phyloP scores from a whole-genome alignment of 1,284 basidiomycete genomes.

The Golubevia pallescens region DNA sequence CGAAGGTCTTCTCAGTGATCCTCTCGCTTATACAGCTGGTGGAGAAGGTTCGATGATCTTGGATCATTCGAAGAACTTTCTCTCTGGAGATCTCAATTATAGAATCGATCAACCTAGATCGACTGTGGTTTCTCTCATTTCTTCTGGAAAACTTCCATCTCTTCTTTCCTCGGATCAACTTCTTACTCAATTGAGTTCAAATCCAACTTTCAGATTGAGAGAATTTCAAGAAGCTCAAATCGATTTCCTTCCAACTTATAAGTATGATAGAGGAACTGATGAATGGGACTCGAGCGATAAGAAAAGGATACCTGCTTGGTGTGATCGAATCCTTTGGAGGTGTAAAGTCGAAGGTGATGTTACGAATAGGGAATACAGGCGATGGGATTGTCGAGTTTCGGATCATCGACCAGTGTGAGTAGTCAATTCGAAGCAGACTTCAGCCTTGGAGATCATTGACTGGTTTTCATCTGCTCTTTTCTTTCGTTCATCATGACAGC shows the following conservation, averaged over 20 bases:
- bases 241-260: constrained; percentile 45
- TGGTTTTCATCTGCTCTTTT: too few relatives aligned
- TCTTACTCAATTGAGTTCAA: constrained; percentile 33
- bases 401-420: too few relatives aligned
- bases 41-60: constrained; percentile 54
- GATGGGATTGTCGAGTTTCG: too few relatives aligned
- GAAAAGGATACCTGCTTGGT: constrained; percentile 51
- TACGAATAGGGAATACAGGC: too few relatives aligned
- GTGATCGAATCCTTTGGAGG: constrained; percentile 49
- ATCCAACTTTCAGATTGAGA: constrained; percentile 36
- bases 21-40: constrained; percentile 34
- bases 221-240: constrained; percentile 45
- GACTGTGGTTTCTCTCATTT: constrained; percentile 19
- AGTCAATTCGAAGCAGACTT: too few relatives aligned
- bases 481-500: too few relatives aligned
- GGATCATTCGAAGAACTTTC: constrained; percentile 47
- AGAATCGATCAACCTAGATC: constrained; percentile 41
- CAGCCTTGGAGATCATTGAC: too few relatives aligned
- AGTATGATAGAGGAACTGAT: constrained; percentile 40
- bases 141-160: constrained; percentile 12
- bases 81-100: constrained; percentile 55
- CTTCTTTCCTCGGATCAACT: constrained; percentile 49
- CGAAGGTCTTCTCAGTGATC: constrained; percentile 17
- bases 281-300: constrained; percentile 54
- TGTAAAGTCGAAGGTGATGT: background rate